Evolutionary conservation across 2,329 filamentous ascomycete species (phyloP).

Genomic region (Colletotrichum sp.): DNA sequence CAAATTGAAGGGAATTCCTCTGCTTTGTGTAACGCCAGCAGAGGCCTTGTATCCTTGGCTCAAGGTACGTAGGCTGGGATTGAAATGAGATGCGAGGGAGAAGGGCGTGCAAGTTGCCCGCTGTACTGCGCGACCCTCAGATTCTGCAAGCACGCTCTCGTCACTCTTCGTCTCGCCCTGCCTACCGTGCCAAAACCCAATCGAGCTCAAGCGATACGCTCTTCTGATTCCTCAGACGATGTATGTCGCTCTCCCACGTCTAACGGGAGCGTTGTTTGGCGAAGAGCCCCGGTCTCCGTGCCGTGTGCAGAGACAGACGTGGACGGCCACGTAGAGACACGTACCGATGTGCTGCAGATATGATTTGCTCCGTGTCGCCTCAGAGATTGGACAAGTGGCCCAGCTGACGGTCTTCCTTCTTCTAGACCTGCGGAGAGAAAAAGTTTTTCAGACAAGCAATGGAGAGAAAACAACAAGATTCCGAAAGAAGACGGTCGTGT

Average conservation of each 20-base stretch:
- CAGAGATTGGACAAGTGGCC: not conserved
- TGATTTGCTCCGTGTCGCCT: not conserved
- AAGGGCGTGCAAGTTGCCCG: not conserved
- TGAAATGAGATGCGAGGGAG: not conserved
- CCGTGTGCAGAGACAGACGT: not conserved
- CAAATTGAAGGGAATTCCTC: not conserved
- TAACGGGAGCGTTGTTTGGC: not conserved
- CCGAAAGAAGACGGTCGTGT: not conserved
- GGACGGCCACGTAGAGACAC: not conserved
- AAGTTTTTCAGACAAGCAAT: not conserved
- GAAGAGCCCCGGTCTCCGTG: not conserved
- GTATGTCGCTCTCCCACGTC: not conserved
- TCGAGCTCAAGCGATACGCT: not conserved
- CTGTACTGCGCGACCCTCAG: not conserved
- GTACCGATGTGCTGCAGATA: not conserved
- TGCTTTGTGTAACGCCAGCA: not conserved
- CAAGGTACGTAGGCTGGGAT: not conserved
- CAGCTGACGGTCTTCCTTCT: not conserved
- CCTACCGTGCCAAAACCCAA: not conserved
- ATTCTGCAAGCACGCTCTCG: not conserved
- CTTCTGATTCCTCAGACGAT: not conserved
- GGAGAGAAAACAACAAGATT: not conserved
- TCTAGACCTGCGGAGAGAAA: not conserved
- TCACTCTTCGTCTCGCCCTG: not conserved
- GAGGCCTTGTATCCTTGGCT: not conserved